Conservation (phyloP, 306 rosid genomes). For the Prunus dulcis region DNA sequence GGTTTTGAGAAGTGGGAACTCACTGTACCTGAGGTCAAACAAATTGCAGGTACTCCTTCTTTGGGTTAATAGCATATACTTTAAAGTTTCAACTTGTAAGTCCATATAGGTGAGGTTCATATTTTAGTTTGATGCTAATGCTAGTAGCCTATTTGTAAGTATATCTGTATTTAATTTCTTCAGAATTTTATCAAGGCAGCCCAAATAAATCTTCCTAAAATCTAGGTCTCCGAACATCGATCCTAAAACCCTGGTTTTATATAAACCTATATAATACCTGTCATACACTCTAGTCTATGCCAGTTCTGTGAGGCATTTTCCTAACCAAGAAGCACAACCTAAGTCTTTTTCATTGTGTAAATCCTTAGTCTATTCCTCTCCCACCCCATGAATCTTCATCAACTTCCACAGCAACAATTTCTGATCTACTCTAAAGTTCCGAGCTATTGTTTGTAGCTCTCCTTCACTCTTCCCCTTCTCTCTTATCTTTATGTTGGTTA, state of each 20-base stretch:
- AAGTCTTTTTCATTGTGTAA: background rate
- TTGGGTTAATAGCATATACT: background rate
- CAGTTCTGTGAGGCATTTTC: background rate
- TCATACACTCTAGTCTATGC: background rate
- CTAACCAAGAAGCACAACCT: background rate
- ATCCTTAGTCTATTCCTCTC: background rate
- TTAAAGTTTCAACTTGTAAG: background rate
- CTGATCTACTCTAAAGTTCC: background rate
- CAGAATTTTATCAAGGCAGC: background rate
- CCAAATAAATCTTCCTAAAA: too few relatives aligned
- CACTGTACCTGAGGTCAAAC: conserved; percentile 79
- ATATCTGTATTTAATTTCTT: background rate
- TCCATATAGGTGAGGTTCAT: background rate
- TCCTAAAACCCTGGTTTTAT: background rate
- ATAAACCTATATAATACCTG: background rate
- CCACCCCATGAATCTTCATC: background rate
- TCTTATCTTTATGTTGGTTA: background rate
- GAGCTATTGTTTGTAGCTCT: background rate
- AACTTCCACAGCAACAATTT: too few relatives aligned
- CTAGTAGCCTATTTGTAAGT: background rate
- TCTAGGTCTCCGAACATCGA: background rate
- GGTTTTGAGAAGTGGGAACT: conserved; percentile 72
- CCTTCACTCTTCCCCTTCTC: background rate
- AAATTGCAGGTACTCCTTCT: conserved; percentile 70
- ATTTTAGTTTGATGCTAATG: background rate